These are phyloP conservation scores for Lecanicillium sp. DNA, from an alignment of 2,329 filamentous ascomycete species.

Conservation along the genomic window DNA sequence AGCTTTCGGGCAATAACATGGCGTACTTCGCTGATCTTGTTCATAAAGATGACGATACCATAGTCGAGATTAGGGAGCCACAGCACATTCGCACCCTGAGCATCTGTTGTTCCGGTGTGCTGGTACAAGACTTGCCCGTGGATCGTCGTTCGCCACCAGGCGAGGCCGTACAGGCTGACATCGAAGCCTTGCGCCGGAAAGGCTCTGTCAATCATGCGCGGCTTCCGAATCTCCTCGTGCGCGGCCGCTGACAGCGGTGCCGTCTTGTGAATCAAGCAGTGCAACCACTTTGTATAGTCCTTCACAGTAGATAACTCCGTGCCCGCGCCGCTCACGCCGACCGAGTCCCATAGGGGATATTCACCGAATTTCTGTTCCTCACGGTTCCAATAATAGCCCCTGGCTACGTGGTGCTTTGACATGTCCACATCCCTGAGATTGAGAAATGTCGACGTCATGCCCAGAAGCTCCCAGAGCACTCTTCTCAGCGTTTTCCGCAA, in stretches of 20 bases:
- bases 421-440: constrained; percentile 22
- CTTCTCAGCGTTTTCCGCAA: constrained; percentile 36
- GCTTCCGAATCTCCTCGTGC: constrained; percentile 24
- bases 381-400: constrained; percentile 36
- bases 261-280: constrained; percentile 35
- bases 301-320: constrained; percentile 39
- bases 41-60: constrained; percentile 30
- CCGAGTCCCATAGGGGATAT: constrained; percentile 22
- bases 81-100: constrained; percentile 23
- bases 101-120: constrained; percentile 25
- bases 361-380: constrained; percentile 18
- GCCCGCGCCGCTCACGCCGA: constrained; percentile 34
- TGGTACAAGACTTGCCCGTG: constrained; percentile 23
- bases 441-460: constrained; percentile 39
- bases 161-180: constrained; percentile 22
- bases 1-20: constrained; percentile 24
- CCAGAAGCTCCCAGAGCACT: constrained; percentile 39
- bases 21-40: constrained; percentile 34
- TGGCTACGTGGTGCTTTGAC: constrained; percentile 28
- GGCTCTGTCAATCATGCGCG: constrained; percentile 27
- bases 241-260: constrained; percentile 20
- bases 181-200: constrained; percentile 10
- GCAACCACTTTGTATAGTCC: constrained; percentile 48
- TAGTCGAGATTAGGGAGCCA: constrained; percentile 29
- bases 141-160: constrained; percentile 24